Percentiles rank a stretch among this genome's conserved stretches.
Conservation (phyloP, 2,329 filamentous ascomycete genomes). For the Aspergillus cejpii region DNA sequence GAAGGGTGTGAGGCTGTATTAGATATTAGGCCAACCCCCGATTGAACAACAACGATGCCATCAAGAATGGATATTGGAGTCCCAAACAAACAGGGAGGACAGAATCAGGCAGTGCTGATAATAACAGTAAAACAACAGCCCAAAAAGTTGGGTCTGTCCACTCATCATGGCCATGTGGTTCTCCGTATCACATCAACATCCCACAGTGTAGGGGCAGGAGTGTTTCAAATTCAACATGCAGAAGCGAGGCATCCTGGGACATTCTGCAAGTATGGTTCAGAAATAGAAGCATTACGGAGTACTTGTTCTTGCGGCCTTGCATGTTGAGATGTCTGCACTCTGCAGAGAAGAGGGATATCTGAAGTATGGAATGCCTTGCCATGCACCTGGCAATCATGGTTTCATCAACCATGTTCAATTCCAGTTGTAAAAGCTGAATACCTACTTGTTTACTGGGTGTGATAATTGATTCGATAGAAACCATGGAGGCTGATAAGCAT, state of each 20-base stretch:
- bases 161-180: constrained; percentile 11
- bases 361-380: too few species aligned
- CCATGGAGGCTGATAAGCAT: too few species aligned
- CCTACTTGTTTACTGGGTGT: too few species aligned
- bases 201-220: neutral
- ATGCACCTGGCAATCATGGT: too few species aligned
- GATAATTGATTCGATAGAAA: too few species aligned
- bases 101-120: constrained; percentile 8
- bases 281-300: neutral
- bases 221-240: neutral
- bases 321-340: neutral
- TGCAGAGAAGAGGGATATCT: too few species aligned
- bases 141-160: neutral
- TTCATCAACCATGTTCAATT: too few species aligned
- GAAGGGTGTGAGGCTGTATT: constrained; percentile 18
- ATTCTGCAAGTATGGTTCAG: neutral
- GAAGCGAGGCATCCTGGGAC: neutral
- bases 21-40: constrained; percentile 19
- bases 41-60: neutral
- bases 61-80: constrained; percentile 1
- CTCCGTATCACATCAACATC: constrained; percentile 4
- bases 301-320: neutral
- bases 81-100: constrained; percentile 8
- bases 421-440: too few species aligned
- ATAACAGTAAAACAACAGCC: neutral